Base-by-base conservation (phyloP, 108 stramenopile species). In the Licmophora abbreviata region DNA sequence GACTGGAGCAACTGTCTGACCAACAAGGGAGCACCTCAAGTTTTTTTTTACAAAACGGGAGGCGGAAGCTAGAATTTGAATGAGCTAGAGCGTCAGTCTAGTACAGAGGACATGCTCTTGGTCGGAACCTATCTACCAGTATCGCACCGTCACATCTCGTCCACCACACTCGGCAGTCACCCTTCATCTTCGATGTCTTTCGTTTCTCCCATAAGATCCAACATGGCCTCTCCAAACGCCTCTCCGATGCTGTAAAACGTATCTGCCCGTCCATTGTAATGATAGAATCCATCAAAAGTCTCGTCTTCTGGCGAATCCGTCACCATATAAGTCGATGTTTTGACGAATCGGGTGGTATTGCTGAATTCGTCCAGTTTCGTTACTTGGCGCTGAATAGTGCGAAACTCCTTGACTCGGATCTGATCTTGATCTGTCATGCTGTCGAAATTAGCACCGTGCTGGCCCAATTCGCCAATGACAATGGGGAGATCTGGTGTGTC, bases 401-500 rank as follows among this genome's bases (percentile, higher is more conserved):
- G 10, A 22, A 30, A 32, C 23, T 10, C 42, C 35, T 5, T 44
- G 56, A 46, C 35, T 34, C 17, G 56, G 44, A 33, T 33, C 43
- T 32, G 44, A 42, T 10, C 37, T 22, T 14, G 6, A 5, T 40
- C 29, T 14, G n/a, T 9, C n/a, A n/a, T n/a, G n/a, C n/a, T n/a
- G n/a, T n/a, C n/a, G n/a, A n/a, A n/a, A 44, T 20, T 20, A 15
- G 17, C 12, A 10, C 61, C 61, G 7, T 25, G 22, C 17, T 54
- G 61, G 34, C 62, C 62, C 37, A 48, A 38, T n/a, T 29, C 56
- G 4, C 56, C 71, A 37, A 73, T 44, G 9, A 61, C 36, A 32
- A 73, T 22, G 20, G 66, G 61, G 51, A 73, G 27, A 24, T 42
- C 32, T 32, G 60, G 61, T 29, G 51, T 35, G 34, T 58, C 56